phyloP scores from a whole-genome alignment of 2,329 filamentous ascomycete genomes.

The Zarea fungicola region DNA sequence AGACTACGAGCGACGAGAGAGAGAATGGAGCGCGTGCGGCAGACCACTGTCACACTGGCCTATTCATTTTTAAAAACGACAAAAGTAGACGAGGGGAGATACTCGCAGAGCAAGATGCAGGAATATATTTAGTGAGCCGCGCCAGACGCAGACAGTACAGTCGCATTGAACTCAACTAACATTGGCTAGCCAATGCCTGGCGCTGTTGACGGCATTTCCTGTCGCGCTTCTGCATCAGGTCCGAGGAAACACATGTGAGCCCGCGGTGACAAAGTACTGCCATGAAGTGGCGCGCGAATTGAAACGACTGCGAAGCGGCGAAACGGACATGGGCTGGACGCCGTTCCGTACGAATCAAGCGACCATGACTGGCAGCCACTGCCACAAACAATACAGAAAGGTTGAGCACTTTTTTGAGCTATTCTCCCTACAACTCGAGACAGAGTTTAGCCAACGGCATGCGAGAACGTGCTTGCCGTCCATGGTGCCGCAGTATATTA shows the following conservation, averaged over 20 bases:
- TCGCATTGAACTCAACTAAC: slow-evolving; percentile 8
- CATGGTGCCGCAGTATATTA: slow-evolving; percentile 20
- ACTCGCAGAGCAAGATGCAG: slow-evolving; percentile 15
- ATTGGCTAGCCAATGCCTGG: slow-evolving; percentile 22
- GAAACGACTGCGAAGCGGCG: slow-evolving; percentile 15
- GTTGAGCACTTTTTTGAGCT: slow-evolving; percentile 24
- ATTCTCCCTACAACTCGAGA: slow-evolving; percentile 22
- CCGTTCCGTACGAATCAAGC: not conserved
- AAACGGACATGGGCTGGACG: not conserved
- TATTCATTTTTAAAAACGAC: slow-evolving; percentile 21
- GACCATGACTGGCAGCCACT: not conserved
- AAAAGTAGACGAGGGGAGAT: not conserved
- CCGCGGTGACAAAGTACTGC: slow-evolving; percentile 21
- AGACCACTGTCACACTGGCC: slow-evolving; percentile 17
- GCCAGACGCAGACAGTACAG: too few relatives aligned
- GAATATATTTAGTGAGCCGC: too few relatives aligned
- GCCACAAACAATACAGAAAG: slow-evolving; percentile 1
- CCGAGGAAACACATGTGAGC: slow-evolving; percentile 21
- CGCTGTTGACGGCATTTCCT: slow-evolving; percentile 22
- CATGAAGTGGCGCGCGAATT: slow-evolving; percentile 16
- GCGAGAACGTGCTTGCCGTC: slow-evolving; percentile 14
- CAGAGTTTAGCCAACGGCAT: slow-evolving; percentile 17
- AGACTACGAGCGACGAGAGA: slow-evolving; percentile 20
- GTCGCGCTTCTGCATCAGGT: slow-evolving; percentile 23
- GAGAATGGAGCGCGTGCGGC: slow-evolving; percentile 19